Evolutionary conservation across 768 basidiomycete genomes (phyloP).

Genomic region (Mycena indigotica): DNA sequence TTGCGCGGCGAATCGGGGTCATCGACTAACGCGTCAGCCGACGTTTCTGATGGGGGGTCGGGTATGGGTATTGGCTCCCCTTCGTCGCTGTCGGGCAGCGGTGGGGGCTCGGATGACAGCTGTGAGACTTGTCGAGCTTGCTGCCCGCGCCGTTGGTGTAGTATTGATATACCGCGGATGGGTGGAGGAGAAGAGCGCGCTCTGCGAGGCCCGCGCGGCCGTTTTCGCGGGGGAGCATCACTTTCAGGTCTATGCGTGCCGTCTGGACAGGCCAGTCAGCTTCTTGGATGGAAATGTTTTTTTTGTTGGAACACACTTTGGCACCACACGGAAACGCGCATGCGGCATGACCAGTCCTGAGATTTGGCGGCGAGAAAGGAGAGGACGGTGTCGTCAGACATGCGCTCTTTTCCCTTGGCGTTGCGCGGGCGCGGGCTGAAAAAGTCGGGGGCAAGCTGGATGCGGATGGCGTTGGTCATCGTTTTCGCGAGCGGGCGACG

Average conservation of each 20-base stretch:
- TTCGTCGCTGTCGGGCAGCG: constrained; percentile 8
- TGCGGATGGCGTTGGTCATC: constrained; percentile 32
- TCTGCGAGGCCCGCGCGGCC: neutral
- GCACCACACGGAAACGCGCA: constrained; percentile 51
- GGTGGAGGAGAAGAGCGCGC: neutral
- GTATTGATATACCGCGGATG: neutral
- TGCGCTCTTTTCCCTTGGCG: constrained; percentile 58
- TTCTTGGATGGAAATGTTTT: neutral
- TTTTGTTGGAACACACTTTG: constrained; percentile 36
- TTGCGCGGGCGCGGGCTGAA: constrained; percentile 56
- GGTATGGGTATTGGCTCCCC: too few species aligned
- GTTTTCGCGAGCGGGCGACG: constrained; percentile 22
- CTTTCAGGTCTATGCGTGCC: neutral
- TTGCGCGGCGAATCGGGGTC: constrained; percentile 4
- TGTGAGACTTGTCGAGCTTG: constrained; percentile 20
- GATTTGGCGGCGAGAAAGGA: constrained; percentile 38
- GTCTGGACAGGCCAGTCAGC: neutral
- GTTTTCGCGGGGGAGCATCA: neutral
- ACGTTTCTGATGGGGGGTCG: constrained; percentile 11
- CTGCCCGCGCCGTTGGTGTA: constrained; percentile 6
- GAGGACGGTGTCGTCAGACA: constrained; percentile 32
- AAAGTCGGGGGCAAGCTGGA: constrained; percentile 47
- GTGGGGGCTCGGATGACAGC: constrained; percentile 13
- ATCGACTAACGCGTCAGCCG: neutral
- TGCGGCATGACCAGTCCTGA: constrained; percentile 50